Evolutionary conservation across 768 basidiomycete species (phyloP).

Genomic region (Megacollybia marginata): DNA sequence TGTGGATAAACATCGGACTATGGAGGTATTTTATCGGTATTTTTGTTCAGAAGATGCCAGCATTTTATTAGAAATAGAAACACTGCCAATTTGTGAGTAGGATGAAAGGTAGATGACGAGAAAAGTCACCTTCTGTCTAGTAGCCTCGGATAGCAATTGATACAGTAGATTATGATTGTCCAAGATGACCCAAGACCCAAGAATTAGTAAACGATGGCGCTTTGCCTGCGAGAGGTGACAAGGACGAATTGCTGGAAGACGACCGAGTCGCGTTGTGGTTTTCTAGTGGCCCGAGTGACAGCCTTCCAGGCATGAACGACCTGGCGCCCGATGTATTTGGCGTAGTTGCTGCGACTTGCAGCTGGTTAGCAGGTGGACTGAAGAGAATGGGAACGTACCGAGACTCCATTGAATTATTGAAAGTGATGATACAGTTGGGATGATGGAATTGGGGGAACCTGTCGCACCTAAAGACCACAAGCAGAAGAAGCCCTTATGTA

Average conservation of each 20-base stretch:
- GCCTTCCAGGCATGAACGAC: constrained; percentile 56
- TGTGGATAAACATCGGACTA: neutral
- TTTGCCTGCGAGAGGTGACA: constrained; percentile 49
- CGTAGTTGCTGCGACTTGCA: too few species aligned
- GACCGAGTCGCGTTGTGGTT: constrained; percentile 42
- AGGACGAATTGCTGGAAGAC: constrained; percentile 57
- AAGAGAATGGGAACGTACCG: too few species aligned
- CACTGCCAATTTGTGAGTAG: neutral
- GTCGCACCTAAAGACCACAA: too few species aligned
- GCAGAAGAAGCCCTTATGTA: too few species aligned
- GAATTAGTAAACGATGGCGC: constrained; percentile 31
- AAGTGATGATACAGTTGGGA: too few species aligned
- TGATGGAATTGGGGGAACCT: too few species aligned
- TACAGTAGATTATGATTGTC: neutral
- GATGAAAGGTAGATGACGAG: neutral
- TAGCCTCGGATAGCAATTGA: neutral
- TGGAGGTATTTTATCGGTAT: too few species aligned
- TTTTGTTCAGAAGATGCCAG: too few species aligned
- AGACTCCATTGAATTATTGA: too few species aligned
- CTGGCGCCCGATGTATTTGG: constrained; percentile 31
- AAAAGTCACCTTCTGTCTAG: neutral
- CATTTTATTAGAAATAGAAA: neutral
- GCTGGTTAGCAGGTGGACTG: too few species aligned
- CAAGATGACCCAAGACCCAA: neutral
- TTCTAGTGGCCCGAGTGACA: constrained; percentile 46